Evolutionary conservation across 768 basidiomycete genomes (phyloP), one percentile per base, ranked within the genome.

Genomic region (Obba rivulosa): DNA sequence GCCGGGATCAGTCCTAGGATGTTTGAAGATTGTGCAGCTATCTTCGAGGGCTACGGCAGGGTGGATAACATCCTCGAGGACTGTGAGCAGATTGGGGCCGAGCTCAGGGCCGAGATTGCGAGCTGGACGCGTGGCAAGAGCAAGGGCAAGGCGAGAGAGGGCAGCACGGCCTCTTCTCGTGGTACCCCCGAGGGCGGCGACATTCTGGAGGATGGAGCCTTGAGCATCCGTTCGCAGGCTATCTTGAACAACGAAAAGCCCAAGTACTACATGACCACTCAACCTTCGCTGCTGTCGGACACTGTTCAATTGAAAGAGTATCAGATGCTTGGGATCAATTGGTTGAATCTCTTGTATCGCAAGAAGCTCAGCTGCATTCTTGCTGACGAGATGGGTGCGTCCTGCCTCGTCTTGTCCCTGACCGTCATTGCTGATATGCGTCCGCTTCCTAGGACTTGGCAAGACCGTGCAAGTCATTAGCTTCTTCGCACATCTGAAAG

Each of bases 401-500:
- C 25, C 36, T 21, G 45, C 41, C 34, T 43, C 28, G 21, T 48
- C 48, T 28, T 47, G 13, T 55, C 24, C 59, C 50, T 24, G 20
- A 47, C 16, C 28, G 28, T 50, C 17, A 45, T 46, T 22, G n/a
- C 41, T 42, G 36, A 8, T 18, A 16, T 4, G 16, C 35, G 9
- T 9, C 44, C 42, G 23, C 21, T 24, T 24, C 23, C 41, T 46
- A 96, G 95, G 95, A 60, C 83, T 99, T 54, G 96, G 96, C 22
- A 99, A 99, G 75, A 99, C 96, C 2, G 88, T 95, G 34, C 96
- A 99, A 69, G 96, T 99, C 46, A 99, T 99, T 64, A 88, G 93
- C 46, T 96, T 99, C 72, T 80, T 98, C 52, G 89, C 94, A 3
- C 77, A 88, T 58, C 74, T 98, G 43, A 90, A 88, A 62, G 88